Evolutionary conservation across 1,284 basidiomycete genomes (phyloP).

Genomic region (Moniliophthora roreri): DNA sequence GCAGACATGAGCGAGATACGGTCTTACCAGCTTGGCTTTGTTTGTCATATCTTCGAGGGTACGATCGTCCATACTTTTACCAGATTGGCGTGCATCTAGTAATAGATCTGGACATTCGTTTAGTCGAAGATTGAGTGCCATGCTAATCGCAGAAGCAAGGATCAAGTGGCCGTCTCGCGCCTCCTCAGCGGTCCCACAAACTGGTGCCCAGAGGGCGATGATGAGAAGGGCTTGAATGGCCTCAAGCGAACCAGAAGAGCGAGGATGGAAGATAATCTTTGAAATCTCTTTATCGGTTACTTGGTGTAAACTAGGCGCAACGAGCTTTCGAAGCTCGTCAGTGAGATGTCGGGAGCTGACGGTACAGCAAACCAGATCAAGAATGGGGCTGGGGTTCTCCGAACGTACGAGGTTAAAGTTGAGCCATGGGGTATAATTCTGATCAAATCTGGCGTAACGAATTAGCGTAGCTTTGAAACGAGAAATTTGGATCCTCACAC

Average conservation of each 20-base stretch:
- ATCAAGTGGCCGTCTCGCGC: conserved; percentile 11
- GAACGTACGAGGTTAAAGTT: conserved; percentile 8
- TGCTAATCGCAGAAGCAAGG: conserved; percentile 7
- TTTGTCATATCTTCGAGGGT: background rate
- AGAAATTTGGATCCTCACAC: conserved; percentile 5
- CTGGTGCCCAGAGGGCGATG: conserved; percentile 11
- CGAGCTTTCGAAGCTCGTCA: background rate
- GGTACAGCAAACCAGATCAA: conserved; percentile 14
- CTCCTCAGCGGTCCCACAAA: background rate
- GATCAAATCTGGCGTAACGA: conserved; percentile 5
- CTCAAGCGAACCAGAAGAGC: conserved; percentile 7
- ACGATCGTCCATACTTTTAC: background rate
- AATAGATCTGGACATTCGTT: conserved; percentile 5
- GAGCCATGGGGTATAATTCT: conserved; percentile 13
- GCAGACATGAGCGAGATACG: background rate
- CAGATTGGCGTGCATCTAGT: background rate
- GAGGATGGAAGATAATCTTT: conserved; percentile 10
- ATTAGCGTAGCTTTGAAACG: background rate
- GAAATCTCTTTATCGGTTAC: conserved; percentile 11
- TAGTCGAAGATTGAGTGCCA: conserved; percentile 8
- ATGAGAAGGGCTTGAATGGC: conserved; percentile 14
- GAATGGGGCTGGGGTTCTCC: conserved; percentile 3
- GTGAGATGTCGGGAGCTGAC: conserved; percentile 12
- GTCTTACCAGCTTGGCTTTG: conserved; percentile 6
- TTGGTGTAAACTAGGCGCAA: conserved; percentile 8